Evolutionary conservation across 2,329 filamentous ascomycete genomes (phyloP).

Genomic region (Ciborinia camelliae): DNA sequence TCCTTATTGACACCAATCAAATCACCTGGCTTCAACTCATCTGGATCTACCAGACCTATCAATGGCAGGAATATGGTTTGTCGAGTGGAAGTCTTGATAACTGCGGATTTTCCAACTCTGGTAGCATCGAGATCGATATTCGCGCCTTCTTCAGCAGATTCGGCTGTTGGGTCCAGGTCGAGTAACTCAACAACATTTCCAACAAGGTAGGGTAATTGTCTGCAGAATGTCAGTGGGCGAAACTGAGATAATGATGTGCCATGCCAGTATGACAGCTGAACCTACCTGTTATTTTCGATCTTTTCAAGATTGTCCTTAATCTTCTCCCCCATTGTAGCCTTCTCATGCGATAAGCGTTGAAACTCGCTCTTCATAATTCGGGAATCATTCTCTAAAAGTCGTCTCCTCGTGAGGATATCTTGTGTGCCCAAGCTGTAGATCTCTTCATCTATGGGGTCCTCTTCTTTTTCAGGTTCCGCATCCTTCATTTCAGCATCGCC

Average conservation of each 20-base stretch:
- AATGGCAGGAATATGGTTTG: conserved; percentile 98
- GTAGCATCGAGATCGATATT: conserved; percentile 98
- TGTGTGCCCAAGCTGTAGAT: conserved; percentile 89
- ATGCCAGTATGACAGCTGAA: conserved; percentile 13
- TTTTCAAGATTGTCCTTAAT: conserved; percentile 99
- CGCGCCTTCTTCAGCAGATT: conserved; percentile 94
- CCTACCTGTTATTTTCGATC: conserved; percentile 96
- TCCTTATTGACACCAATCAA: conserved; percentile 99
- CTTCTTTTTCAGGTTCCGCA: conserved; percentile 66
- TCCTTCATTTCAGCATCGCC: conserved; percentile 92
- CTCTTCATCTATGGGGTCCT: conserved; percentile 86
- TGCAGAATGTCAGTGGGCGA: conserved; percentile 40
- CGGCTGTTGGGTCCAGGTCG: conserved; percentile 91
- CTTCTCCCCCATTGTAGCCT: conserved; percentile 93
- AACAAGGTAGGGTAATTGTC: conserved; percentile 96
- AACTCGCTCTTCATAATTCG: conserved; percentile 98
- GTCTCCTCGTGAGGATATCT: conserved; percentile 87
- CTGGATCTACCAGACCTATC: conserved; percentile 93
- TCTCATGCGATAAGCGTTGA: conserved; percentile 91
- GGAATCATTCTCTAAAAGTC: conserved; percentile 94
- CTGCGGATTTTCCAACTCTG: conserved; percentile 93
- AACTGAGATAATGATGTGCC: neutral
- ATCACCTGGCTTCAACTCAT: conserved; percentile 91
- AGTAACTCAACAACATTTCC: conserved; percentile 97
- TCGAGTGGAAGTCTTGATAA: conserved; percentile 98